phyloP scores from a whole-genome alignment of 495 filamentous ascomycete genomes.

The Friedmanniomyces simplex region DNA sequence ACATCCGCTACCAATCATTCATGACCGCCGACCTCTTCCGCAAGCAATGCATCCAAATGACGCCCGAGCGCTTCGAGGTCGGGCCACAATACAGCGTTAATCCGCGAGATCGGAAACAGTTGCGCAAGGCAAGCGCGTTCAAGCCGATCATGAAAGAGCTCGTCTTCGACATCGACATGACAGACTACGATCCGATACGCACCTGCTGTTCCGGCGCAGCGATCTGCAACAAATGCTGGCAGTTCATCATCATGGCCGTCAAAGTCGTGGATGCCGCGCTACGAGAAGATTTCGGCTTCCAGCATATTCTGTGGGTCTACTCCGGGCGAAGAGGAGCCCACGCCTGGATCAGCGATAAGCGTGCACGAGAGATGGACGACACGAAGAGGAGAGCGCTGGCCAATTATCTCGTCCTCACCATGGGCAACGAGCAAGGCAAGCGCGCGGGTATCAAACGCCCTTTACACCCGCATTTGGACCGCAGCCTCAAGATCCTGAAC shows the following conservation, averaged over 20 bases:
- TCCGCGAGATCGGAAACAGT: slow-evolving; percentile 81
- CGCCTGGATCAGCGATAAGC: slow-evolving; percentile 96
- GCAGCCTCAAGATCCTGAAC: slow-evolving; percentile 74
- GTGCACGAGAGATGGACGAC: slow-evolving; percentile 73
- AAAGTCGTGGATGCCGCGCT: slow-evolving; percentile 81
- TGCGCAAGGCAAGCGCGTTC: slow-evolving; percentile 64
- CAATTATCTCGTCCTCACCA: slow-evolving; percentile 76
- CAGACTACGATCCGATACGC: slow-evolving; percentile 93
- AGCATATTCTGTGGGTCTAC: slow-evolving; percentile 97
- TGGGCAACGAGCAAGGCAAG: slow-evolving; percentile 69
- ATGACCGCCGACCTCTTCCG: slow-evolving; percentile 75
- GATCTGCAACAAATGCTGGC: slow-evolving; percentile 91
- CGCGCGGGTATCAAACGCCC: slow-evolving; percentile 83
- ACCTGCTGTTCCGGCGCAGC: slow-evolving; percentile 90
- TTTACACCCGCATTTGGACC: slow-evolving; percentile 80
- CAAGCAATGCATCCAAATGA: slow-evolving; percentile 76
- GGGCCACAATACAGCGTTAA: slow-evolving; percentile 90
- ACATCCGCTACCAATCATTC: slow-evolving; percentile 88
- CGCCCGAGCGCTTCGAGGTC: slow-evolving; percentile 93
- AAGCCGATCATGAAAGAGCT: slow-evolving; percentile 78
- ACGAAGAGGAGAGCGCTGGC: slow-evolving; percentile 70
- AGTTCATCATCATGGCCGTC: slow-evolving; percentile 93
- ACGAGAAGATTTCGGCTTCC: slow-evolving; percentile 88
- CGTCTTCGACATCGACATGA: slow-evolving; percentile 98
- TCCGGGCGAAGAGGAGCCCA: slow-evolving; percentile 92